Evolutionary conservation across 2,329 filamentous ascomycete species (phyloP), one percentile per base, ranked within the genome.

Genomic region (Alternaria novae-zelandiae): DNA sequence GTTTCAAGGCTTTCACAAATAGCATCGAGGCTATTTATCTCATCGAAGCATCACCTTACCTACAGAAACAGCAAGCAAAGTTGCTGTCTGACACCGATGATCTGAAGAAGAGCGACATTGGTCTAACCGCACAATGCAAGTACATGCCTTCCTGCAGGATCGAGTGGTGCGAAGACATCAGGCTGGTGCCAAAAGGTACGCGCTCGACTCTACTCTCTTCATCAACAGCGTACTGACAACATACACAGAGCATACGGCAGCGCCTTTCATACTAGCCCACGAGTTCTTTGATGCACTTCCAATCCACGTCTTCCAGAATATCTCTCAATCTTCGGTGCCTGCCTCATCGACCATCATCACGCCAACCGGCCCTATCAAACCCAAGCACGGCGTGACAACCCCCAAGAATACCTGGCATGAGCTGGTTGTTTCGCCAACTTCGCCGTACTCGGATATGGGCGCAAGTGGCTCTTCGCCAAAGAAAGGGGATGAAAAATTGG

Each of bases 241-340:
- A 17, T n/a, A 12, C 25, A 54, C 69, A 90, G 89, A 88, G 64
- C 81, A 88, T 21, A 85, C 86, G 64, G 92, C 91, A 76, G 92
- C 90, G 21, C 95, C 96, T 1, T 96, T 98, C 79, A 97, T 99
- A 64, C 88, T 98, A 53, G 96, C 96, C 5, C 96, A 99, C 79
- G 96, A 99, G 78, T 98, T 99, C 85, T 99, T 99, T 82, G 96
- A 99, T 72, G 96, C 96, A 3, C 89, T 99, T 1, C 96, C 96
- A 32, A 97, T 99, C 71, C 94, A 99, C 79, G 90, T 93, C 64
- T 99, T 99, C 78, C 91, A 98, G 79, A 91, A 92, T 13, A 86
- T 95, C 54, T 79, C 86, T 2, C 47, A 82, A 83, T 67, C 76
- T 66, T 66, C 69, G 68, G 59, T 78, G 59, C 69, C 74, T 57